Conservation (phyloP, 768 basidiomycete genomes). For the Calocybe cyanea region DNA sequence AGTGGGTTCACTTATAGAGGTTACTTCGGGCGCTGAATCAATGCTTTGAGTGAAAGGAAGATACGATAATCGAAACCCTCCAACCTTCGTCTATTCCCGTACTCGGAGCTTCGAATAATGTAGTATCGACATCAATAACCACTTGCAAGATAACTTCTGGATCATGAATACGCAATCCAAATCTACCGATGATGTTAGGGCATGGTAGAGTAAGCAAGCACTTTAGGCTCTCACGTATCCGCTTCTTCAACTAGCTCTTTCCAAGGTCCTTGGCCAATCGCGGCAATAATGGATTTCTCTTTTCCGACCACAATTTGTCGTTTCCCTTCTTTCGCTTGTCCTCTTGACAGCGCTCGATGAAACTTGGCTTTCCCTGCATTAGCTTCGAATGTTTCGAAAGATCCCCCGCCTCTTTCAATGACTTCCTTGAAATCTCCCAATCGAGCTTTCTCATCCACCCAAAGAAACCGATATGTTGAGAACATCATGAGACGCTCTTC, state of each 20-base stretch:
- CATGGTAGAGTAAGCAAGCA: neutral
- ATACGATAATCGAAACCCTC: neutral
- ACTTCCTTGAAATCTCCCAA: slow-evolving; percentile 49
- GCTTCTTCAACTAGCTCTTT: slow-evolving; percentile 47
- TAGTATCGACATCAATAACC: slow-evolving; percentile 34
- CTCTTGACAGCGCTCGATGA: slow-evolving; percentile 48
- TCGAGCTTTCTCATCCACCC: slow-evolving; percentile 53
- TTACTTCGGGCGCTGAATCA: slow-evolving; percentile 15
- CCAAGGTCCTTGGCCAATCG: slow-evolving; percentile 56
- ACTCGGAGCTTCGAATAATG: slow-evolving; percentile 21
- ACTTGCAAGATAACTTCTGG: slow-evolving; percentile 51
- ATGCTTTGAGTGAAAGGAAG: neutral
- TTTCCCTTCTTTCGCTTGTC: slow-evolving; percentile 46
- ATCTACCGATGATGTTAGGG: slow-evolving; percentile 20
- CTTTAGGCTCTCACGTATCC: slow-evolving; percentile 36
- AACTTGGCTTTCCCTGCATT: slow-evolving; percentile 45
- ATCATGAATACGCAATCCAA: slow-evolving; percentile 38
- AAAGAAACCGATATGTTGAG: slow-evolving; percentile 50
- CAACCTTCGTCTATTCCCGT: slow-evolving; percentile 15
- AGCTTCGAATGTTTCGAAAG: slow-evolving; percentile 61
- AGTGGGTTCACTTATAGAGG: slow-evolving; percentile 44
- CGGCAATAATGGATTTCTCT: slow-evolving; percentile 38
- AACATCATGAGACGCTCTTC: slow-evolving; percentile 59
- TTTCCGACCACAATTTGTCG: slow-evolving; percentile 53
- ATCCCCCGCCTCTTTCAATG: slow-evolving; percentile 52